Evolutionary conservation across 2,329 filamentous ascomycete genomes (phyloP).

Genomic region (Fusarium tanahbumbuense): DNA sequence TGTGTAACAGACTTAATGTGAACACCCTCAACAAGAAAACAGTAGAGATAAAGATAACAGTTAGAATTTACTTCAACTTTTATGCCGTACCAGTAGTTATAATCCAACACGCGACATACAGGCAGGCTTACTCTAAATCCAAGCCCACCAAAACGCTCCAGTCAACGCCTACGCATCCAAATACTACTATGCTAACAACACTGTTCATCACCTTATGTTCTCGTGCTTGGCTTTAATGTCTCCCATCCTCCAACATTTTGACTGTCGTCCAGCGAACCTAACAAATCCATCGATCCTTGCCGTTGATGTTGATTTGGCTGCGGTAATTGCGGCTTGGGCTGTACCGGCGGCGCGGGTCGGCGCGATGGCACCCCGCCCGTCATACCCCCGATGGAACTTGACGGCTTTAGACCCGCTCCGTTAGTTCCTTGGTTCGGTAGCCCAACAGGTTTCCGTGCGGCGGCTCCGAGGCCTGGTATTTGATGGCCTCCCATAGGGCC

Average conservation of each 20-base stretch:
- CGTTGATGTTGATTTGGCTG: constrained; percentile 44
- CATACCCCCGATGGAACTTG: constrained; percentile 30
- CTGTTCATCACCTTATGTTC: constrained; percentile 24
- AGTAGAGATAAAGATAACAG: neutral
- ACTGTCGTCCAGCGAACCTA: constrained; percentile 63
- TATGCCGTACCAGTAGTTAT: neutral
- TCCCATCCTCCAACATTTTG: constrained; percentile 66
- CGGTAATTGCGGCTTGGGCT: constrained; percentile 36
- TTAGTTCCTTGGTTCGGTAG: constrained; percentile 40
- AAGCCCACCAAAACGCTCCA: constrained; percentile 16
- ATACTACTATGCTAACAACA: neutral
- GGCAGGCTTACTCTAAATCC: constrained; percentile 1
- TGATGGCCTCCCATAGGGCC: constrained; percentile 20
- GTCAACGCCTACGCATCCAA: constrained; percentile 27
- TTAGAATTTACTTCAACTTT: constrained; percentile 7
- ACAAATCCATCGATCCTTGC: constrained; percentile 52
- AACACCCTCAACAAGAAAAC: neutral
- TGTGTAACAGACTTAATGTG: constrained; percentile 4
- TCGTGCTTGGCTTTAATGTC: constrained; percentile 62
- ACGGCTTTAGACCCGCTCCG: constrained; percentile 36
- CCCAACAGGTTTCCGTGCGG: constrained; percentile 45
- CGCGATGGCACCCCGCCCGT: constrained; percentile 37
- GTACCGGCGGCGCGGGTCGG: constrained; percentile 35
- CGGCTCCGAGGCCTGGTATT: constrained; percentile 16
- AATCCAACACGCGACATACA: constrained; percentile 10